A percentile compares a stretch with the other conserved stretches of the same genome.
Conservation (phyloP, 768 basidiomycete species). For the Russula lepida region DNA sequence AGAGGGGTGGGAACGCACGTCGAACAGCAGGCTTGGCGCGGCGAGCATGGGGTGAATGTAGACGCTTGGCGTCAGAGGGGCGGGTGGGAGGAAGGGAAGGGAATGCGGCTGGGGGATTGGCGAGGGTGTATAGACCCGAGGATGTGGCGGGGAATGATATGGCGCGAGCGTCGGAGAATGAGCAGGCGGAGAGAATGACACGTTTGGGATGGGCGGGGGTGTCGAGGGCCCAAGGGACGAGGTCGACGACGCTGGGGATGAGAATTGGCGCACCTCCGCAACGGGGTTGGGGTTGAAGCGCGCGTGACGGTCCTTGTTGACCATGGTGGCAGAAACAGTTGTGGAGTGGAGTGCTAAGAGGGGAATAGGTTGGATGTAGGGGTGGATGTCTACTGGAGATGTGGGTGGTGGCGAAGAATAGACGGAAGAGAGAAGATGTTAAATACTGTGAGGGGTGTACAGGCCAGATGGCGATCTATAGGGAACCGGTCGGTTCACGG, state of each 20-base stretch:
- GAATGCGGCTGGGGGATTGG: background rate
- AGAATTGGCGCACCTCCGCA: constrained; percentile 7
- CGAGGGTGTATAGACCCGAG: background rate
- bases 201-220: constrained; percentile 6
- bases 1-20: background rate
- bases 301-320: background rate
- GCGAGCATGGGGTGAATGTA: background rate
- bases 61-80: background rate
- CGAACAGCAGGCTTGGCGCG: background rate
- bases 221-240: constrained; percentile 12
- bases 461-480: background rate
- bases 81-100: background rate
- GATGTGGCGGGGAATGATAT: background rate
- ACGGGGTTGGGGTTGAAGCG: constrained; percentile 14
- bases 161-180: background rate
- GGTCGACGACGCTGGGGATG: constrained; percentile 5
- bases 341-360: background rate
- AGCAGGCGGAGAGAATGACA: background rate
- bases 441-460: constrained; percentile 5
- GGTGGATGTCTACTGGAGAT: background rate
- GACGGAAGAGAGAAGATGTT: background rate
- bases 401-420: background rate
- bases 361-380: background rate
- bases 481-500: background rate
- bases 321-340: background rate